Evolutionary conservation across 176 grass and related monocot genomes (phyloP).

Genomic region (sorghum (Sorghum bicolor)): Sorghum_bicolor_NCBIv3 NC_012870.2:6234001-6234500

Average conservation of each 20-base stretch:
- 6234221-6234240: conserved; percentile 80
- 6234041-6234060: conserved; percentile 14
- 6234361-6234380: not conserved
- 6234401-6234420: not conserved
- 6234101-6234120: not conserved
- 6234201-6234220: conserved; percentile 97
- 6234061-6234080: conserved; percentile 35
- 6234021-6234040: not conserved
- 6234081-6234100: conserved; percentile 45
- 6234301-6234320: not conserved
- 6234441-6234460: not conserved
- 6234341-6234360: not conserved
- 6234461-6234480: not conserved
- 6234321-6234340: not conserved
- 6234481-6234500: not conserved
- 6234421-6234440: not conserved
- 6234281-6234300: not conserved
- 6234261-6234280: not conserved
- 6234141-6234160: conserved; percentile 48
- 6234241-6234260: conserved; percentile 27
- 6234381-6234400: not conserved
- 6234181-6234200: conserved; percentile 76
- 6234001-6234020: conserved; percentile 31
- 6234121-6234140: conserved; percentile 14
- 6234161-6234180: conserved; percentile 75